Percentiles rank a stretch among this genome's conserved stretches.
These are phyloP conservation scores for Geranomyces michiganensis DNA, from an alignment of 192 early-diverging fungal species.

Conservation along the genomic window DNA sequence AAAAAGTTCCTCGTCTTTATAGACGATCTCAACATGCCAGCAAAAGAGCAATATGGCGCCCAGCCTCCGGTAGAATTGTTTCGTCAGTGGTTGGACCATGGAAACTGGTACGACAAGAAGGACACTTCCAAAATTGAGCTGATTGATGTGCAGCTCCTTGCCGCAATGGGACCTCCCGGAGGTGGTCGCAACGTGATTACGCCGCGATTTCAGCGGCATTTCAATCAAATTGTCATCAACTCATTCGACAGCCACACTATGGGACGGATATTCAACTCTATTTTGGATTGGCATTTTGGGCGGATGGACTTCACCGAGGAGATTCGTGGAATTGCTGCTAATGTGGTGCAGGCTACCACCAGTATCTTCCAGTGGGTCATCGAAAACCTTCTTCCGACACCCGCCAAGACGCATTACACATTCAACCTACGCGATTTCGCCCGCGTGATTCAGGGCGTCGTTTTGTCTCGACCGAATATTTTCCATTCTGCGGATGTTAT, in stretches of 20 bases:
- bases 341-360: conserved; percentile 50
- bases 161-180: conserved; percentile 66
- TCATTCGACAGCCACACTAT: conserved; percentile 60
- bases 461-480: conserved; percentile 51
- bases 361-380: conserved; percentile 59
- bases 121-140: conserved; percentile 59
- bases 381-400: conserved; percentile 63
- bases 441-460: conserved; percentile 61
- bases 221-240: conserved; percentile 66
- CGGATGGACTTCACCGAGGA: conserved; percentile 58
- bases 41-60: conserved; percentile 65
- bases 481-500: conserved; percentile 46
- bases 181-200: conserved; percentile 66
- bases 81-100: conserved; percentile 63
- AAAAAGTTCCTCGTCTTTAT: conserved; percentile 59
- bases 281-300: conserved; percentile 64
- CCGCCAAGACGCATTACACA: conserved; percentile 69
- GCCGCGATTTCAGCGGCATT: conserved; percentile 62
- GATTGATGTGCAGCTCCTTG: conserved; percentile 61
- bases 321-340: conserved; percentile 43
- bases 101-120: conserved; percentile 69
- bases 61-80: conserved; percentile 67
- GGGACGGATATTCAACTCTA: conserved; percentile 59
- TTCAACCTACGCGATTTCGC: conserved; percentile 68
- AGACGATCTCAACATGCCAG: conserved; percentile 67